A percentile compares a stretch with the other conserved stretches of the same genome.
phyloP scores from a whole-genome alignment of 2,329 filamentous ascomycete genomes.

The Fusarium graminum region DNA sequence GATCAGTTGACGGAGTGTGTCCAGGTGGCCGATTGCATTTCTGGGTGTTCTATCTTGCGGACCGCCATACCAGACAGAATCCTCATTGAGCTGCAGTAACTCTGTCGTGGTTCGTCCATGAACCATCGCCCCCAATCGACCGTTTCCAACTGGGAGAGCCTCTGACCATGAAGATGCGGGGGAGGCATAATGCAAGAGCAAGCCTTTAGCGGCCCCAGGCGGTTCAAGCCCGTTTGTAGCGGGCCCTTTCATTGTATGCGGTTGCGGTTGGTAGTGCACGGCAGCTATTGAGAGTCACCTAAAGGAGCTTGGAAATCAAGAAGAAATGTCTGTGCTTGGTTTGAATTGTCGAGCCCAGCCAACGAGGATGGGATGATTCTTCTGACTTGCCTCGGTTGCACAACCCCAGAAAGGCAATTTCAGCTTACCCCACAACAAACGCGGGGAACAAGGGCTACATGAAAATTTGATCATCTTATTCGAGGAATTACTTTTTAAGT shows the following conservation, averaged over 20 bases:
- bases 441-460: not conserved
- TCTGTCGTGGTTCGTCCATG: slow-evolving; percentile 59
- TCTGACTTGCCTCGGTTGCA: not conserved
- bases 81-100: slow-evolving; percentile 60
- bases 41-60: slow-evolving; percentile 59
- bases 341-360: not conserved
- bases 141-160: slow-evolving; percentile 64
- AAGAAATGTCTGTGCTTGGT: not conserved
- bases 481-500: not conserved
- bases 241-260: not conserved
- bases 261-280: not conserved
- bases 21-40: slow-evolving; percentile 40
- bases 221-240: slow-evolving; percentile 14
- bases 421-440: not conserved
- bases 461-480: not conserved
- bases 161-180: slow-evolving; percentile 48
- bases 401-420: not conserved
- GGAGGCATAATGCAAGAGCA: slow-evolving; percentile 42
- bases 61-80: slow-evolving; percentile 62
- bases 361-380: not conserved
- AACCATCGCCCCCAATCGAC: slow-evolving; percentile 58
- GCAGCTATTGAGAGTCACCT: not conserved
- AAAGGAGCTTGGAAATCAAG: not conserved
- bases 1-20: slow-evolving; percentile 41
- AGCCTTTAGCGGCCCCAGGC: slow-evolving; percentile 11